Evolutionary conservation across 129 eudicot genomes (phyloP).

Genomic region (Flaveria brownii): DNA sequence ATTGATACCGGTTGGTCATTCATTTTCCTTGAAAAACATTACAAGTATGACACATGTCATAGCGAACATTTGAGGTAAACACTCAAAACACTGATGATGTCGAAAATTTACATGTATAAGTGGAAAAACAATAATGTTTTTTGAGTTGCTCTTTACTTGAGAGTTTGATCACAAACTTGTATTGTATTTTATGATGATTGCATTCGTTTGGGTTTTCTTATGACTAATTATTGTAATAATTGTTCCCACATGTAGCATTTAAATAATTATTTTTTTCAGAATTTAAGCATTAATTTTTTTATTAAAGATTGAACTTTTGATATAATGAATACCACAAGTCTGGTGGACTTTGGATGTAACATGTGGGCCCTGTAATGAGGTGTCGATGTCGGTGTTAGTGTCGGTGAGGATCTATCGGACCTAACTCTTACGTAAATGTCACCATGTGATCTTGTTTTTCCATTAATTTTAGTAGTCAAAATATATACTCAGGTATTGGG

Average conservation of each 20-base stretch:
- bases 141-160: conserved; percentile 22
- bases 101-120: conserved; percentile 26
- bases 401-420: conserved; percentile 30
- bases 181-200: conserved; percentile 14
- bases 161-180: conserved; percentile 4
- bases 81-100: conserved; percentile 32
- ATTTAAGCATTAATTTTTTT: not conserved
- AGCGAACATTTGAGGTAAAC: conserved; percentile 16
- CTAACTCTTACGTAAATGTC: conserved; percentile 11
- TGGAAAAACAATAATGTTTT: conserved; percentile 19
- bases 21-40: not conserved
- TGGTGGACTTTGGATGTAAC: conserved; percentile 4
- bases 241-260: not conserved
- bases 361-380: conserved; percentile 12
- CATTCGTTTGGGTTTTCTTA: not conserved
- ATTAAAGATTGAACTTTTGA: not conserved
- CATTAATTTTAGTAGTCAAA: not conserved
- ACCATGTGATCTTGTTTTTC: conserved; percentile 33
- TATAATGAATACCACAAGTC: not conserved
- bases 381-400: conserved; percentile 28
- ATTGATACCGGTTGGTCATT: conserved; percentile 18
- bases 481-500: not conserved
- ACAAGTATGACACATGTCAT: conserved; percentile 15
- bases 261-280: not conserved
- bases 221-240: not conserved